Conservation (phyloP, 2,329 filamentous ascomycete species). For the Emydomyces testavorans region DNA sequence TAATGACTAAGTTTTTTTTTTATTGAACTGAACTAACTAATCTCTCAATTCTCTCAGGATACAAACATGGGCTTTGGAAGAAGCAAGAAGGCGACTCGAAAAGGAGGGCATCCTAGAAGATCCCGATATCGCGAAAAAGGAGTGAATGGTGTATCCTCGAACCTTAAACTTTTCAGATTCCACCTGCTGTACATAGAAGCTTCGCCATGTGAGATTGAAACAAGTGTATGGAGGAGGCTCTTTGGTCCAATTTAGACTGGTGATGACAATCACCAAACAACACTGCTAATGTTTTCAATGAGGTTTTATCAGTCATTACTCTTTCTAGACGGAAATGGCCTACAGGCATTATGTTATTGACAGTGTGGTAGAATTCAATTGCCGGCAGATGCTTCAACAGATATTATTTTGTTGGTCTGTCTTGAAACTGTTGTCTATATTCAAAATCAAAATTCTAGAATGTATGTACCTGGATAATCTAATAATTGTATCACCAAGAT, state of each 20-base stretch:
- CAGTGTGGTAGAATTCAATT: too few relatives aligned
- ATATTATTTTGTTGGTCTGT: neutral
- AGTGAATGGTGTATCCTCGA: slow-evolving; percentile 25
- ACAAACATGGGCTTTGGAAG: slow-evolving; percentile 98
- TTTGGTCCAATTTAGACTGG: slow-evolving; percentile 8
- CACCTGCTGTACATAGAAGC: slow-evolving; percentile 31
- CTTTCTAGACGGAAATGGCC: neutral
- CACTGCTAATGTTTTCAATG: neutral
- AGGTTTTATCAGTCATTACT: too few relatives aligned
- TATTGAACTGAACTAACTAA: slow-evolving; percentile 13
- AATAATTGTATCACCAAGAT: neutral
- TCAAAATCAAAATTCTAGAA: neutral
- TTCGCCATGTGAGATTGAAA: slow-evolving; percentile 14
- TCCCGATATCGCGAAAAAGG: slow-evolving; percentile 48
- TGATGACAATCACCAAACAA: slow-evolving; percentile 1
- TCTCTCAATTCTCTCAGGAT: slow-evolving; percentile 50
- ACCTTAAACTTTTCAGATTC: slow-evolving; percentile 17
- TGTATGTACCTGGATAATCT: slow-evolving; percentile 1
- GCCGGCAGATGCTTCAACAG: neutral
- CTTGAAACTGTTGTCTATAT: neutral
- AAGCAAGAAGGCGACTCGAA: slow-evolving; percentile 89
- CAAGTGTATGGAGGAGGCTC: slow-evolving; percentile 5
- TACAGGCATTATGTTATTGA: too few relatives aligned
- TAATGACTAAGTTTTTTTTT: slow-evolving; percentile 16
- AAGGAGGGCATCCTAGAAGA: slow-evolving; percentile 87